phyloP scores from a whole-genome alignment of 805 yeast genomes.

The Myxozyma vanderwaltii region DNA sequence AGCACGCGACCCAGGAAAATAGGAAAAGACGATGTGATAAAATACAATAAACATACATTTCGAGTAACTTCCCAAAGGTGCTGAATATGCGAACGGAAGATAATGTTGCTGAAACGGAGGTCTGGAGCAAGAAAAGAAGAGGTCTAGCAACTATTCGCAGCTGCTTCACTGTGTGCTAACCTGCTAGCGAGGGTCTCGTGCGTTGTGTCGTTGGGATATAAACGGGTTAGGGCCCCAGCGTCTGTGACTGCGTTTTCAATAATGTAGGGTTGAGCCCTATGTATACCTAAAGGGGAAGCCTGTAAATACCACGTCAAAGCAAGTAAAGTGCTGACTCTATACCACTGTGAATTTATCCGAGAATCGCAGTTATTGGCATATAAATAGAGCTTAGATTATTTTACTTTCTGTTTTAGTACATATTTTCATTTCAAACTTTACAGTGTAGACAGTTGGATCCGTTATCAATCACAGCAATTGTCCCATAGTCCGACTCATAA shows the following conservation, averaged over 20 bases:
- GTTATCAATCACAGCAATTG: too few relatives aligned
- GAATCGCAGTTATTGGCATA: too few relatives aligned
- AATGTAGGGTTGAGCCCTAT: constrained; percentile 10
- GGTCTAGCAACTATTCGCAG: not conserved
- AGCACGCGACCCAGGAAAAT: not conserved
- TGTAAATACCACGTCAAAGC: too few relatives aligned
- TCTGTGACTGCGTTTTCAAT: constrained; percentile 3
- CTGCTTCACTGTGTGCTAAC: constrained; percentile 11
- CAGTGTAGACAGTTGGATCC: too few relatives aligned
- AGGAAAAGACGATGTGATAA: not conserved
- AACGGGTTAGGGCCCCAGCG: not conserved
- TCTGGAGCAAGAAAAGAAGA: constrained; percentile 8
- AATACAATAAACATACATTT: constrained; percentile 6
- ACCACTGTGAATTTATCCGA: too few relatives aligned
- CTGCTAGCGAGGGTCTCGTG: constrained; percentile 1
- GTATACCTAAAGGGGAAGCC: not conserved
- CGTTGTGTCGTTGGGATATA: constrained; percentile 1
- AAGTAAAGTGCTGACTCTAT: too few relatives aligned
- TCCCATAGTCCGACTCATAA: too few relatives aligned
- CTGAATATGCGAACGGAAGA: not conserved
- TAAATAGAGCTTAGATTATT: too few relatives aligned
- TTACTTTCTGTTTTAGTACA: too few relatives aligned
- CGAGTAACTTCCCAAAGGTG: constrained; percentile 12
- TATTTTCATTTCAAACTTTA: too few relatives aligned
- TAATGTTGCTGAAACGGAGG: constrained; percentile 7